Percentiles rank a stretch among this genome's conserved stretches.
phyloP scores from a whole-genome alignment of 2,329 filamentous ascomycete species.

The Trichoderma brevicompactum region DNA sequence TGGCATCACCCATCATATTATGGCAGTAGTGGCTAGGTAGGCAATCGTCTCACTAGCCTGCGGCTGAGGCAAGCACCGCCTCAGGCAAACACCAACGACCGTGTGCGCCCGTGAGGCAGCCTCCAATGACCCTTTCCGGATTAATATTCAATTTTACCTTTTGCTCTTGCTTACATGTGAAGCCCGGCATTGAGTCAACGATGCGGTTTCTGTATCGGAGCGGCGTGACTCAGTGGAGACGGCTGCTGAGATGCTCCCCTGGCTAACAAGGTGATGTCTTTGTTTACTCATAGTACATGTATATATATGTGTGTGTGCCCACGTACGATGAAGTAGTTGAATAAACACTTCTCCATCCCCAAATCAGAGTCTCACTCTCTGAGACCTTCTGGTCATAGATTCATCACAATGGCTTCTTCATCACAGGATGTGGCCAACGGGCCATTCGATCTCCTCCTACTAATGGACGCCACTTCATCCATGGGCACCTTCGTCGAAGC shows the following conservation, averaged over 20 bases:
- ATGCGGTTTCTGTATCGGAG: conserved; percentile 1
- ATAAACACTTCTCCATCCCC: no score
- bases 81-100: not conserved
- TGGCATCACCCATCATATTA: no score
- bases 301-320: no score
- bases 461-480: conserved; percentile 53
- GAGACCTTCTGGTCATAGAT: not conserved
- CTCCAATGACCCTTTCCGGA: not conserved
- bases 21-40: not conserved
- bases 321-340: no score
- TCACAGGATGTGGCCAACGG: conserved; percentile 28
- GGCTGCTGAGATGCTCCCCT: not conserved
- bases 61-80: conserved; percentile 22
- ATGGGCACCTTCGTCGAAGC: conserved; percentile 50
- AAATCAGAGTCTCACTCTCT: not conserved
- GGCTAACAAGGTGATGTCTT: not conserved
- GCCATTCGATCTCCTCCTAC: conserved; percentile 50
- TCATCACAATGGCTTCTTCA: conserved; percentile 30
- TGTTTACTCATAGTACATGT: conserved; percentile 6
- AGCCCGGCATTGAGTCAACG: conserved; percentile 12
- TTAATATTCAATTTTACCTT: not conserved
- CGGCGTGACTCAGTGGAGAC: conserved; percentile 22
- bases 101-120: not conserved
- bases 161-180: not conserved
- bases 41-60: not conserved